A percentile compares a stretch with the other conserved stretches of the same genome.
These are phyloP conservation scores for Dillenia suffruticosa DNA, from an alignment of 164 flowering plant species.

Conservation along the genomic window DNA sequence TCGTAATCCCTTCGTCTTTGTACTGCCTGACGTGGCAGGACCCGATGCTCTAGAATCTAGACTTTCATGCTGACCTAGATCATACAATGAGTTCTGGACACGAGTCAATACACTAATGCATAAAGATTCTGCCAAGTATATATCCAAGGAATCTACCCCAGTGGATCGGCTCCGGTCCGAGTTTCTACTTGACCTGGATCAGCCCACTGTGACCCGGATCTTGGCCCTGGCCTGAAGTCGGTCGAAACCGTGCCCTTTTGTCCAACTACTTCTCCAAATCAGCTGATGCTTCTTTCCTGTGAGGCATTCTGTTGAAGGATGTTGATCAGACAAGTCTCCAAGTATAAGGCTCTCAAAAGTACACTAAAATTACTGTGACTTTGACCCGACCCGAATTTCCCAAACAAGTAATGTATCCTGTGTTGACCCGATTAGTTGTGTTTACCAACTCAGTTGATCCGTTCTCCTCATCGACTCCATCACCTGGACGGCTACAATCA, in stretches of 20 bases:
- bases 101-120: slow-evolving; percentile 39
- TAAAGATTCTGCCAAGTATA: slow-evolving; percentile 12
- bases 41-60: not conserved
- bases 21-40: slow-evolving; percentile 1
- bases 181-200: slow-evolving; percentile 66
- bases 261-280: slow-evolving; percentile 53
- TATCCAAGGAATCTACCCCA: slow-evolving; percentile 33
- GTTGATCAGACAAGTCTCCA: slow-evolving; percentile 35
- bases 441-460: slow-evolving; percentile 32
- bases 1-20: not conserved
- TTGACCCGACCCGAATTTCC: not conserved
- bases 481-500: slow-evolving; percentile 24
- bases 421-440: slow-evolving; percentile 17
- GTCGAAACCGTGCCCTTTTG: slow-evolving; percentile 30
- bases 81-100: slow-evolving; percentile 66
- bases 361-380: slow-evolving; percentile 14
- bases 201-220: slow-evolving; percentile 37
- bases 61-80: slow-evolving; percentile 28
- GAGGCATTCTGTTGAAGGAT: slow-evolving; percentile 42
- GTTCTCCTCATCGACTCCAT: slow-evolving; percentile 27
- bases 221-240: slow-evolving; percentile 18
- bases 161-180: slow-evolving; percentile 65
- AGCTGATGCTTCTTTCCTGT: slow-evolving; percentile 51
- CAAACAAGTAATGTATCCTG: slow-evolving; percentile 8
- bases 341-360: slow-evolving; percentile 27